These are phyloP conservation scores for Dichomitus squalens DNA, from an alignment of 1,284 basidiomycete genomes.

Conservation along the genomic window DNA sequence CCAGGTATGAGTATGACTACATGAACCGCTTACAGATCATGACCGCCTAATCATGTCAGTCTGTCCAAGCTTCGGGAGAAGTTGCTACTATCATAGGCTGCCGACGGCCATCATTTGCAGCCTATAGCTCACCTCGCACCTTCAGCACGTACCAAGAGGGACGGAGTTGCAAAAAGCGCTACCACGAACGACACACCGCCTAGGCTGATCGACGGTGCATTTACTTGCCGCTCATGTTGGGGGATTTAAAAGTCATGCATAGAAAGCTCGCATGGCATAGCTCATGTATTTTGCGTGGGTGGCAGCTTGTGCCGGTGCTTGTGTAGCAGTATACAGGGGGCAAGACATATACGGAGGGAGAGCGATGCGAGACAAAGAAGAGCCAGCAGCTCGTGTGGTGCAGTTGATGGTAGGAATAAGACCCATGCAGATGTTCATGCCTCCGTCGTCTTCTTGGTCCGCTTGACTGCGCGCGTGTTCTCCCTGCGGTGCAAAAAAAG, in stretches of 20 bases:
- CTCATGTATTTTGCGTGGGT: conserved; percentile 39
- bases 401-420: conserved; percentile 14
- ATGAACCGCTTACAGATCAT: too few relatives aligned
- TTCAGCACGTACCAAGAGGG: too few relatives aligned
- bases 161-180: too few relatives aligned
- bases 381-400: conserved; percentile 23
- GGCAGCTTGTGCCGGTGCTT: conserved; percentile 29
- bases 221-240: too few relatives aligned
- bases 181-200: too few relatives aligned
- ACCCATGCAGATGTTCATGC: conserved; percentile 27
- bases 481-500: too few relatives aligned
- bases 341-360: conserved; percentile 29
- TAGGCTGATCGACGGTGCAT: too few relatives aligned
- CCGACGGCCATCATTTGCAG: neutral
- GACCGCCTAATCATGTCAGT: too few relatives aligned
- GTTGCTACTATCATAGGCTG: too few relatives aligned
- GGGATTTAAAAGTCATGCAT: conserved; percentile 15
- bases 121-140: neutral
- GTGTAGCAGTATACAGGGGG: conserved; percentile 33
- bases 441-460: conserved; percentile 42
- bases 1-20: too few relatives aligned
- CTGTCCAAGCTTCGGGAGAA: too few relatives aligned
- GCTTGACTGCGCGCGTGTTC: conserved; percentile 77
- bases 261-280: conserved; percentile 34
- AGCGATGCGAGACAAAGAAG: conserved; percentile 29